Base-by-base conservation (phyloP, 2,329 filamentous ascomycete genomes). In the Neopestalotiopsis sp. region DNA sequence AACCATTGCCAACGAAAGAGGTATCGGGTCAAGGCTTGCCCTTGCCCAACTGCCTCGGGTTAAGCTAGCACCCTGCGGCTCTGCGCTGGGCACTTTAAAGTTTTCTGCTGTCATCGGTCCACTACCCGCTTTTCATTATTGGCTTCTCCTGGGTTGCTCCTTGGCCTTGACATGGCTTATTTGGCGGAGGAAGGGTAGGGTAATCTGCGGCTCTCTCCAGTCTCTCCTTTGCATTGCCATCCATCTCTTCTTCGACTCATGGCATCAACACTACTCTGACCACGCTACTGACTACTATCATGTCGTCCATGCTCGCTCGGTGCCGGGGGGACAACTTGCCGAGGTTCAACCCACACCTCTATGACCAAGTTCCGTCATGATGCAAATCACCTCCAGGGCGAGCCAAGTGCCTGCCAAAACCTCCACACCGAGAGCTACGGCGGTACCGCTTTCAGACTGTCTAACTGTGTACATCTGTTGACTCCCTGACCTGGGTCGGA, bases 51-150 rank as follows among this genome's bases (percentile, higher is more conserved):
- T 52, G 45, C 45, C 45, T 52, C 45, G 14, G 45, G 45, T 52
- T 52, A 52, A 17, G 20, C 32, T 40, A 62, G 59, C 59, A 62
- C 13, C 45, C 34, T 62, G 59, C 59, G 59, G 59, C 59, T 62
- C 59, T 62, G 59, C 32, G 32, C 59, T 62, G n/a, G 59, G 14
- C 34, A 40, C 6, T n/a, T 59, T 62, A 62, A 62, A 62, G 28
- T 62, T 62, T 62, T 24, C n/a, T 52, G 45, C 45, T 62, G 59
- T 62, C 59, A 62, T 62, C 59, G 59, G 59, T 40, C 32, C 59
- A 62, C 34, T 34, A 42, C 59, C 59, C 59, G 59, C 59, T 62
- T 62, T 62, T 62, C 17, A 34, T 62, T 62, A 62, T 40, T 34
- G 28, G 40, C 34, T 17, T 30, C 57, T 34, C 59, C 34, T 62